Percentiles rank a stretch among this genome's conserved stretches.
Conservation (phyloP, 148 eudicot species). For the Euryodendron excelsum region DNA sequence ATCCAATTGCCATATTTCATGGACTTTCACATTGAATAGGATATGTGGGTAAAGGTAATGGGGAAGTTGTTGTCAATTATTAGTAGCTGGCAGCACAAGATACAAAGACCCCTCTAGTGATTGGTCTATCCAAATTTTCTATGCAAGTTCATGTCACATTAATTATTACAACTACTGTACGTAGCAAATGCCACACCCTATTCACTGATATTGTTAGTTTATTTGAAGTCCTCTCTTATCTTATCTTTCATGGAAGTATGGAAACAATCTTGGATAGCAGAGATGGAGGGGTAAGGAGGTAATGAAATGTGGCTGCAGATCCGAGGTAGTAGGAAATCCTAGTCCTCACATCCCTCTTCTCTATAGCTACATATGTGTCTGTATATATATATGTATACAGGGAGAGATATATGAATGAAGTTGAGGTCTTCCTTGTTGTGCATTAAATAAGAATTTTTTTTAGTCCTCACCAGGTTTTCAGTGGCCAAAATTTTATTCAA, state of each 20-base stretch:
- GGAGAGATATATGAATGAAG: background rate
- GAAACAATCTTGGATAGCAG: constrained; percentile 10
- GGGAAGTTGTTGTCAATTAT: background rate
- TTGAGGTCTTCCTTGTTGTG: too few species aligned
- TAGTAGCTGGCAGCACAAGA: constrained; percentile 6
- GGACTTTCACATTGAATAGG: background rate
- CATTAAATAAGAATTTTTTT: background rate
- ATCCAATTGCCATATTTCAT: background rate
- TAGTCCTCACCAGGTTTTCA: constrained; percentile 2
- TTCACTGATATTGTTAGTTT: constrained; percentile 10
- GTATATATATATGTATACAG: background rate
- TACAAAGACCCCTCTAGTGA: constrained; percentile 8
- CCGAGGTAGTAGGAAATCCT: constrained; percentile 13
- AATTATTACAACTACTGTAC: too few species aligned
- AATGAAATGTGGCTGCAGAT: constrained; percentile 19
- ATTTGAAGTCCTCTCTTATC: constrained; percentile 21
- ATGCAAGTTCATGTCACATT: constrained; percentile 15
- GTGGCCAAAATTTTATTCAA: background rate
- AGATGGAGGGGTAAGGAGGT: constrained; percentile 11
- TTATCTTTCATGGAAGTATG: constrained; percentile 20
- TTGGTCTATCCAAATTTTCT: constrained; percentile 19
- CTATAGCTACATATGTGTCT: background rate
- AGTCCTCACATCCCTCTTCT: background rate
- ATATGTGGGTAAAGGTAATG: background rate
- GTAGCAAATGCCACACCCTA: too few species aligned